Conservation (phyloP, 768 basidiomycete genomes). For the Kwoniella shandongensis region DNA sequence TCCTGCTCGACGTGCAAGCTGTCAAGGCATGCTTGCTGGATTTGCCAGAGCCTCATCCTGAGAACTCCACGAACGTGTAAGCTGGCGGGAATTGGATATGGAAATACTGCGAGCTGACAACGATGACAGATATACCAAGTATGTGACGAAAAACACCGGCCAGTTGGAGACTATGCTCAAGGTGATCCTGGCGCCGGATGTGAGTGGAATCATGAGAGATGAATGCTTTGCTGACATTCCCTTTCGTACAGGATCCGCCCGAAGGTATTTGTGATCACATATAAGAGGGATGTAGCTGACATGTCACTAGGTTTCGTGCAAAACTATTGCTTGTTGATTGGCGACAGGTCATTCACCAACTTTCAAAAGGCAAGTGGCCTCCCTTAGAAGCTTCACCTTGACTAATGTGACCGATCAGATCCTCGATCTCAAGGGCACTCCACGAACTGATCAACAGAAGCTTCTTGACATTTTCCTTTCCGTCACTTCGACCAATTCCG, state of each 20-base stretch:
- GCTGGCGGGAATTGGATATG: conserved; percentile 9
- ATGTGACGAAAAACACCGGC: conserved; percentile 74
- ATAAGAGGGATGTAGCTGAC: not conserved
- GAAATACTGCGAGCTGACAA: not conserved
- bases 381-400: not conserved
- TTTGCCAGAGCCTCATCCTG: conserved; percentile 65
- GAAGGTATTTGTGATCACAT: conserved; percentile 57
- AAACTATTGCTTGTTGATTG: conserved; percentile 91
- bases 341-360: conserved; percentile 91
- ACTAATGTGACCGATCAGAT: conserved; percentile 60
- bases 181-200: conserved; percentile 89
- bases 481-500: conserved; percentile 86
- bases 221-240: not conserved
- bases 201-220: conserved; percentile 55
- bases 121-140: conserved; percentile 70
- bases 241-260: conserved; percentile 67
- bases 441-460: conserved; percentile 78
- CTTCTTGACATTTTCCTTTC: conserved; percentile 88
- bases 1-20: conserved; percentile 85
- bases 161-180: conserved; percentile 89
- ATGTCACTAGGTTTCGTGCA: conserved; percentile 67
- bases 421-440: conserved; percentile 89
- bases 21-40: conserved; percentile 78
- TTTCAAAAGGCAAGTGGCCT: conserved; percentile 80
- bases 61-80: conserved; percentile 46